Evolutionary conservation across 331 rosid species (phyloP).

Genomic region (Saraca asoca): DNA sequence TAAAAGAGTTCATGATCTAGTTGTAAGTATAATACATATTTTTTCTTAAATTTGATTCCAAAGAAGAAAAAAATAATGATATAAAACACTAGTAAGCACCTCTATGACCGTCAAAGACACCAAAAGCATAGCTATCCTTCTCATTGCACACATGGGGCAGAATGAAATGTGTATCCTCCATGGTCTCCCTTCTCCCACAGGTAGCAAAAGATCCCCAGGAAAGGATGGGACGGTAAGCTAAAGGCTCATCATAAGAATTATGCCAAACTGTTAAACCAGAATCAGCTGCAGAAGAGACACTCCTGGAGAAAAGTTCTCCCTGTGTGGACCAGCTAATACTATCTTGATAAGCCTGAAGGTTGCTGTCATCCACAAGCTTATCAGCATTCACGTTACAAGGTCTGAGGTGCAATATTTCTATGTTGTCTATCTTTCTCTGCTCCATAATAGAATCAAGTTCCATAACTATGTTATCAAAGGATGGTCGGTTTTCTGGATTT

Average conservation of each 20-base stretch:
- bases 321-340: slow-evolving; percentile 67
- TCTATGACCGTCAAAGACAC: slow-evolving; percentile 94
- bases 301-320: slow-evolving; percentile 59
- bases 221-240: slow-evolving; percentile 60
- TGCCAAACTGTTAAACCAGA: slow-evolving; percentile 45
- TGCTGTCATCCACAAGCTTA: slow-evolving; percentile 37
- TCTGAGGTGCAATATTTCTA: slow-evolving; percentile 34
- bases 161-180: slow-evolving; percentile 97
- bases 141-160: slow-evolving; percentile 61
- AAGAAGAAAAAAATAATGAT: too few relatives aligned
- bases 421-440: slow-evolving; percentile 38
- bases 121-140: slow-evolving; percentile 69
- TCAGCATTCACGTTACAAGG: slow-evolving; percentile 34
- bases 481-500: slow-evolving; percentile 67
- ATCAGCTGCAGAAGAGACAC: slow-evolving; percentile 42
- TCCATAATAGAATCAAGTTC: slow-evolving; percentile 65
- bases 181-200: slow-evolving; percentile 86
- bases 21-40: too few relatives aligned
- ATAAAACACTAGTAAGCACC: slow-evolving; percentile 44
- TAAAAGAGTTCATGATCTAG: too few relatives aligned
- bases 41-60: too few relatives aligned
- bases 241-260: slow-evolving; percentile 38
- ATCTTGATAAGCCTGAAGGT: slow-evolving; percentile 52
- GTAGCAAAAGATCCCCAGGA: slow-evolving; percentile 94
- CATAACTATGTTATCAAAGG: slow-evolving; percentile 63